Conservation (phyloP, 2,329 filamentous ascomycete species). For the Ceratocystis eucalypticola region DNA sequence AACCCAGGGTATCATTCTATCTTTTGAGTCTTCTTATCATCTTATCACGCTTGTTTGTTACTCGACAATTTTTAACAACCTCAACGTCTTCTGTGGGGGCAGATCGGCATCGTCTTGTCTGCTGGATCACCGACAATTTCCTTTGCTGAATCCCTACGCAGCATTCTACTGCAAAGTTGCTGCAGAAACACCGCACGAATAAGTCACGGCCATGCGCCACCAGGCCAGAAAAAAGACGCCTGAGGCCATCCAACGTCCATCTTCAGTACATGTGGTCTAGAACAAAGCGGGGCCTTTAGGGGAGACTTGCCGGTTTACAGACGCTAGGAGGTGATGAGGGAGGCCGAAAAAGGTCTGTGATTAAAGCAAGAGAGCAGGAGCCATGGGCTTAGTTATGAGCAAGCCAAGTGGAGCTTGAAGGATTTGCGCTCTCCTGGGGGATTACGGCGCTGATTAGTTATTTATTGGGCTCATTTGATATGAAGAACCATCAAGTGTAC, state of each 20-base stretch:
- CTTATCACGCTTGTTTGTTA: background rate
- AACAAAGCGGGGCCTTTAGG: constrained; percentile 5
- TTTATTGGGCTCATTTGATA: background rate
- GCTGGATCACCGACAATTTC: background rate
- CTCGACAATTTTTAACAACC: background rate
- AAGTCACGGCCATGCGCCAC: background rate
- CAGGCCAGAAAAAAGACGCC: background rate
- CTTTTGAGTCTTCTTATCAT: background rate
- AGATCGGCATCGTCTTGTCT: background rate
- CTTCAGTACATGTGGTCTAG: constrained; percentile 8
- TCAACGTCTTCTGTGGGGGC: background rate
- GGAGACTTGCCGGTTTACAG: background rate
- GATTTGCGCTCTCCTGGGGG: constrained; percentile 1
- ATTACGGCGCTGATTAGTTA: background rate
- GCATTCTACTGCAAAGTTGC: background rate
- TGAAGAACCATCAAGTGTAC: background rate
- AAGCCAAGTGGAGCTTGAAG: background rate
- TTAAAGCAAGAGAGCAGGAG: background rate
- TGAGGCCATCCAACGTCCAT: background rate
- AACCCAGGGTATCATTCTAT: no score
- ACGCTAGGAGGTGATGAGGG: background rate
- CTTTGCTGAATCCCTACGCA: background rate
- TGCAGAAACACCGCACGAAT: no score
- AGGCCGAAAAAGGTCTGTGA: background rate
- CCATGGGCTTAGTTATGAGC: background rate